A percentile compares a stretch with the other conserved stretches of the same genome.
These are phyloP conservation scores for Elongisporangium senticosum DNA, from an alignment of 352 stramenopile genomes.

Conservation along the genomic window DNA sequence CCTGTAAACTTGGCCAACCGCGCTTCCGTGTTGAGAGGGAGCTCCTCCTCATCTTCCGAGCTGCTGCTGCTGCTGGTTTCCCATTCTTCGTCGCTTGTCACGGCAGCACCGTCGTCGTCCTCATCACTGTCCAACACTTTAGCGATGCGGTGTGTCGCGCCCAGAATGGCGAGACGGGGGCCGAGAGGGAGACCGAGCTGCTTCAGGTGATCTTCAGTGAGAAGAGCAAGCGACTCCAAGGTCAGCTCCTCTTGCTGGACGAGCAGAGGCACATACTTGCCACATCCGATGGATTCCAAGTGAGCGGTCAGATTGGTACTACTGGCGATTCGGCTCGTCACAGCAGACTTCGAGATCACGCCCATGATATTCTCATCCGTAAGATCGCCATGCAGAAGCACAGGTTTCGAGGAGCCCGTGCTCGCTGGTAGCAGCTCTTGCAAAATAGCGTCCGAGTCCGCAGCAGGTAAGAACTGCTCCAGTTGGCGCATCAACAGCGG, in stretches of 20 bases:
- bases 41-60: conserved; percentile 32
- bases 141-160: conserved; percentile 14
- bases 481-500: conserved; percentile 54
- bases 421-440: conserved; percentile 34
- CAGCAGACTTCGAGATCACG: neutral
- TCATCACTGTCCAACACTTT: conserved; percentile 23
- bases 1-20: conserved; percentile 39
- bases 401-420: conserved; percentile 19
- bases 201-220: conserved; percentile 47
- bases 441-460: conserved; percentile 20
- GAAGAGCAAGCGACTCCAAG: conserved; percentile 27
- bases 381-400: conserved; percentile 76
- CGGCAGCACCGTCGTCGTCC: conserved; percentile 15
- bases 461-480: conserved; percentile 46
- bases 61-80: conserved; percentile 52
- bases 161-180: conserved; percentile 51
- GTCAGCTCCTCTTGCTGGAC: conserved; percentile 62
- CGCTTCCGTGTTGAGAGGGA: conserved; percentile 12
- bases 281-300: conserved; percentile 37
- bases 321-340: neutral
- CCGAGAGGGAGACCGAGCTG: conserved; percentile 55
- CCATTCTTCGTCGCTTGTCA: conserved; percentile 23
- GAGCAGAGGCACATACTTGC: conserved; percentile 46
- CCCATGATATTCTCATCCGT: conserved; percentile 86
- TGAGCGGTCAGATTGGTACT: conserved; percentile 19